Base-by-base conservation (phyloP, 1,284 basidiomycete genomes). In the Nidula niveotomentosa region DNA sequence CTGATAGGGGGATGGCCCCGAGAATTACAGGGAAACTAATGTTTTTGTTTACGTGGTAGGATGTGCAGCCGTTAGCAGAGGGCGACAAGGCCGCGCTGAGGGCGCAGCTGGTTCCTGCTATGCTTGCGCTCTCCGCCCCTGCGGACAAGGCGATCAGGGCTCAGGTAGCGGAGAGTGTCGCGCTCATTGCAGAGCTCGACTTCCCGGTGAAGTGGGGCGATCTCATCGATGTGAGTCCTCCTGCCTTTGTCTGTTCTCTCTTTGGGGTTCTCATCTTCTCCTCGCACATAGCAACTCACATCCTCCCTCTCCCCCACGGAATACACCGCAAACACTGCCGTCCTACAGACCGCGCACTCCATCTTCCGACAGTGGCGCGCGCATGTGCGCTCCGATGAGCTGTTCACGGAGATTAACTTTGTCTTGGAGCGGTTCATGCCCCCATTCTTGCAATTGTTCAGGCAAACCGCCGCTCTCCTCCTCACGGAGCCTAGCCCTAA, bases 291-390 rank as follows among this genome's bases (percentile, higher is more conserved):
- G 92, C 90, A 94, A 87, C 85, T 97, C 48, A 91, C 96, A 47
- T 67, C 75, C 49, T 92, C 92, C 55, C 78, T 96, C 44, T 88
- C 91, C 10, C 73, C 80, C 8, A 81, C 86, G 15, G 87, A 98
- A 66, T 94, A 92, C 69, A 87, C 88, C 59, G 72, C 94, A 62
- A 96, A 98, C 69, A 80, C 95, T 39, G 93, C 91, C 53, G 91
- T 99, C 7, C 81, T 99, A 37, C 86, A 96, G 63, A 96, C 96
- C 0, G 93, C 94, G 0, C 96, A 98, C 71, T 95, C 94, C 43
- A 98, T 99, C 65, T 98, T 98, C 76, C 84, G 86, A 53, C 84
- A 88, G 60, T 99, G 96, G 96, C 85, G 96, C 53, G 86, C 93
- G 4, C 91, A 91, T 64, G 92, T 96, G 65, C 87, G 95, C 54